These are phyloP conservation scores for Hypomontagnella submonticulosa DNA, from an alignment of 495 filamentous ascomycete genomes.

Conservation along the genomic window DNA sequence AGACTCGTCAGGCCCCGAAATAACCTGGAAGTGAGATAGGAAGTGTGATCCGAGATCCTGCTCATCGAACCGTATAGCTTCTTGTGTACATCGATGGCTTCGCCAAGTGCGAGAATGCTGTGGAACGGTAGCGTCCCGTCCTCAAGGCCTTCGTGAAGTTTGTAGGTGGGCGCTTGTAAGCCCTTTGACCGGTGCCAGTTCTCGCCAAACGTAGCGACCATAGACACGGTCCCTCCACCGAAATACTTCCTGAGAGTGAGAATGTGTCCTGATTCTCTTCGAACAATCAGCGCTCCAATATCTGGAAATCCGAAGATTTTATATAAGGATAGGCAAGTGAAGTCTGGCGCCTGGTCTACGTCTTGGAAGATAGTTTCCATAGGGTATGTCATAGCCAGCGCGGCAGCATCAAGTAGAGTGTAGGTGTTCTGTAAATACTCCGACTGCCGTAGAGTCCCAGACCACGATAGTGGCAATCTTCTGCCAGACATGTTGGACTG, in stretches of 20 bases:
- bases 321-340: constrained; percentile 77
- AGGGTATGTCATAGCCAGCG: constrained; percentile 72
- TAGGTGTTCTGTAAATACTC: constrained; percentile 63
- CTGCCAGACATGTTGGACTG: constrained; percentile 85
- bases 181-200: constrained; percentile 75
- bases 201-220: constrained; percentile 67
- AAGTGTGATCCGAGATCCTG: constrained; percentile 70
- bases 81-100: constrained; percentile 73
- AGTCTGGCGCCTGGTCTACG: constrained; percentile 72
- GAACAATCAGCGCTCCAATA: constrained; percentile 75
- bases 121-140: constrained; percentile 86
- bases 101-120: constrained; percentile 75
- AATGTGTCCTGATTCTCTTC: constrained; percentile 69
- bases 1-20: constrained; percentile 63
- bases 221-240: constrained; percentile 80
- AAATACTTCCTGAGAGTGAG: constrained; percentile 75
- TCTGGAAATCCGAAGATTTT: constrained; percentile 88
- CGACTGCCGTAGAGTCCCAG: constrained; percentile 60
- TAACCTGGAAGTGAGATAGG: constrained; percentile 63
- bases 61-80: constrained; percentile 71
- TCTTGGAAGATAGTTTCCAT: constrained; percentile 68
- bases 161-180: constrained; percentile 48
- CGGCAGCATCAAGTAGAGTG: constrained; percentile 77
- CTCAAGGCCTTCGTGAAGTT: constrained; percentile 74
- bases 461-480: constrained; percentile 72